Evolutionary conservation across 2,329 filamentous ascomycete genomes (phyloP), one percentile per base, ranked within the genome.

Genomic region (Venturia carpophila): DNA sequence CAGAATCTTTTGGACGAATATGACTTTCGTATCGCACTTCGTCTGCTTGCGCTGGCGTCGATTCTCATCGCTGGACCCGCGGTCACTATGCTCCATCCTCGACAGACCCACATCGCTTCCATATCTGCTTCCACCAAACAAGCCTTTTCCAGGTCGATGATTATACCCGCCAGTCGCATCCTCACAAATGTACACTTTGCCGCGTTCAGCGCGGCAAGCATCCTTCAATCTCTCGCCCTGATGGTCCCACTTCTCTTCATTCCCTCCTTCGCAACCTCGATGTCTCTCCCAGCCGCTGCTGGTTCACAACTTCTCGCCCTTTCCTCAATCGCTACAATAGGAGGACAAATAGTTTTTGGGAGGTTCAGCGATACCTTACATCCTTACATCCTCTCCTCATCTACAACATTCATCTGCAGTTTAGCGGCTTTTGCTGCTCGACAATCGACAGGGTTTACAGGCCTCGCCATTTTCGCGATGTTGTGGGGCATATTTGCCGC

Each of bases 241-340:
- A 52, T 55, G 42, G 24, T 66, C 19, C 64, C 64, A 37, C 27
- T 34, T 15, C 41, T 66, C 15, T 66, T 47, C 49, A 34, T 66
- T 11, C 60, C 64, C 27, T 47, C 45, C 15, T 63, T 52, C 17
- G 43, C 61, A 27, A 37, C 41, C 3, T 63, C 45, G 34, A 49
- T 63, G 43, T 41, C 41, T 5, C 61, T 39, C 24, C 34, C 37
- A 37, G 39, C 61, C 7, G 39, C 45, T 1, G 74, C 80, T 66
- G 78, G 79, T 3, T 74, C 77, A 1, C 70, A 72, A 24, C 66
- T 80, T 11, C 77, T 75, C 24, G 79, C 75, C 0, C 66, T 81
- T 9, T 68, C 83, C 41, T 82, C 82, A 66, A 67, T 82, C 1
- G 80, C 80, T 0, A 79, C 78, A 3, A 78, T 76, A 0, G 56